Conservation (phyloP, 495 filamentous ascomycete genomes). For the Lasiosphaeriaceae sp. region DNA sequence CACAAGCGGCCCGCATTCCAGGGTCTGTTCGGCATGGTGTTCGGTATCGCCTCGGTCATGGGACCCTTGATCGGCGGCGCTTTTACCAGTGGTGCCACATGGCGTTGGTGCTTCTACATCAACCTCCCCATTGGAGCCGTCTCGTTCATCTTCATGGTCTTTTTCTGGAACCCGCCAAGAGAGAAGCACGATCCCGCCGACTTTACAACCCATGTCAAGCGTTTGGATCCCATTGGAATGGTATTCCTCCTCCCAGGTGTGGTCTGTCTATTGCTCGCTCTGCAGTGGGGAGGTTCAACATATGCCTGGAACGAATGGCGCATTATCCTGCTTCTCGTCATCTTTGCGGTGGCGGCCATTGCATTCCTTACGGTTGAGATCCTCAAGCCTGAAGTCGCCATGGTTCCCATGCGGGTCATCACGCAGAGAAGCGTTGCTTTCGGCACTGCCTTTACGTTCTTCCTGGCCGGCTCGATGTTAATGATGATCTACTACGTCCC, state of each 20-base stretch:
- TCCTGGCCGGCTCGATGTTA: slow-evolving; percentile 63
- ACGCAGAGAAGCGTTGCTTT: slow-evolving; percentile 68
- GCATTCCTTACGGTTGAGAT: slow-evolving; percentile 65
- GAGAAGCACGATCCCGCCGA: slow-evolving; percentile 29
- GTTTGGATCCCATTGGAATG: slow-evolving; percentile 69
- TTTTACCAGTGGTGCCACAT: slow-evolving; percentile 44
- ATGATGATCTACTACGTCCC: slow-evolving; percentile 65
- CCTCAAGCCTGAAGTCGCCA: slow-evolving; percentile 66
- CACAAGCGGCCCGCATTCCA: slow-evolving; percentile 52
- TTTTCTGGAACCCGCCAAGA: slow-evolving; percentile 45
- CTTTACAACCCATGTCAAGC: slow-evolving; percentile 41
- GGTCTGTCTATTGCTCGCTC: slow-evolving; percentile 67
- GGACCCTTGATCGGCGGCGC: slow-evolving; percentile 48
- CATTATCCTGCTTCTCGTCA: slow-evolving; percentile 64
- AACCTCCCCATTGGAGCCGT: slow-evolving; percentile 59
- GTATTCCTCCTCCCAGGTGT: slow-evolving; percentile 68
- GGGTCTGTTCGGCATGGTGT: slow-evolving; percentile 53
- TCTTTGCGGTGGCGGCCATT: slow-evolving; percentile 58
- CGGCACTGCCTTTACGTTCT: slow-evolving; percentile 55
- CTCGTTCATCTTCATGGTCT: slow-evolving; percentile 41
- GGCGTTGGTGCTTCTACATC: slow-evolving; percentile 62
- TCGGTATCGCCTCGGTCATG: slow-evolving; percentile 47
- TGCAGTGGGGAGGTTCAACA: slow-evolving; percentile 80
- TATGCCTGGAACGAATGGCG: slow-evolving; percentile 65
- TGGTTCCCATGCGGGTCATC: slow-evolving; percentile 69